Conservation (phyloP, 1,284 basidiomycete genomes). For the Apiotrichum sp. region DNA sequence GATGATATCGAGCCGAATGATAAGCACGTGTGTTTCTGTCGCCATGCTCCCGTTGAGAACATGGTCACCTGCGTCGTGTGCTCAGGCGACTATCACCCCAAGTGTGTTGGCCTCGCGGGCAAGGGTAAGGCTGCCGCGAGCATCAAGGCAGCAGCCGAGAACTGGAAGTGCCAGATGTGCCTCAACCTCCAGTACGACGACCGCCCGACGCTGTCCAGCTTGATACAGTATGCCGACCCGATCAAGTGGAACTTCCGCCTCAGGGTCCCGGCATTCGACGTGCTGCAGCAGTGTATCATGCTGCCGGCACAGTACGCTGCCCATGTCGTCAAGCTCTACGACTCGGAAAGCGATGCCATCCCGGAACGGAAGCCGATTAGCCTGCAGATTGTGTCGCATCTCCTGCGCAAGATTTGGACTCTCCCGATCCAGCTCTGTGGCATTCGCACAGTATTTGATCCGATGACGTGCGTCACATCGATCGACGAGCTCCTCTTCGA, state of each 20-base stretch:
- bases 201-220: constrained; percentile 25
- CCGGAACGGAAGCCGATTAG: background rate
- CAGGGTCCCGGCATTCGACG: constrained; percentile 22
- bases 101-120: constrained; percentile 28
- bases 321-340: constrained; percentile 20
- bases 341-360: constrained; percentile 7
- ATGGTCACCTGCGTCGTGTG: constrained; percentile 35
- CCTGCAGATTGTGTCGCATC: constrained; percentile 16
- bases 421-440: constrained; percentile 32
- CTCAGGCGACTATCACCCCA: constrained; percentile 33
- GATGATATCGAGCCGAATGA: constrained; percentile 29
- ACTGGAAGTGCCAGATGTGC: constrained; percentile 41
- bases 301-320: constrained; percentile 19
- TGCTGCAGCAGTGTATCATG: constrained; percentile 20
- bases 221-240: constrained; percentile 19
- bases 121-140: constrained; percentile 13
- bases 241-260: constrained; percentile 29
- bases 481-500: constrained; percentile 26
- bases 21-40: constrained; percentile 32
- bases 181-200: constrained; percentile 23
- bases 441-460: constrained; percentile 2
- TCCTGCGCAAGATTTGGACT: constrained; percentile 35
- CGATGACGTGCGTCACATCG: background rate
- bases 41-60: constrained; percentile 10
- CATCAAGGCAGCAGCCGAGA: constrained; percentile 7